Evolutionary conservation across 805 yeast species (phyloP).

Genomic region (Metschnikowia kofuensis): DNA sequence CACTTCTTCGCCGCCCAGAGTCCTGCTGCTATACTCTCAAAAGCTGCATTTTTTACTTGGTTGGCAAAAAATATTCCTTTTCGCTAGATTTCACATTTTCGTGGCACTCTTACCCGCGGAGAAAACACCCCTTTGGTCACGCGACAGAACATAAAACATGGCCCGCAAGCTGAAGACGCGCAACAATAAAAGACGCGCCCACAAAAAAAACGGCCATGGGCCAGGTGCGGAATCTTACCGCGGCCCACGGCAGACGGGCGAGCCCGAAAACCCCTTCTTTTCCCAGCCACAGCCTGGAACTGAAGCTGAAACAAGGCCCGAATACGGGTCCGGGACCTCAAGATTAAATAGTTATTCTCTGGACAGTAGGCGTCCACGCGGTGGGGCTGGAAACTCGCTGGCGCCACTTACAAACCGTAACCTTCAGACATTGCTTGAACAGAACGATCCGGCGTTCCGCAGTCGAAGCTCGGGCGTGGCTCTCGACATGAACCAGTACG

Average conservation of each 20-base stretch:
- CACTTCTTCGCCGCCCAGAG: no score
- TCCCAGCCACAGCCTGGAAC: background rate
- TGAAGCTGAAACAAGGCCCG: background rate
- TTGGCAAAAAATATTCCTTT: no score
- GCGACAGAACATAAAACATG: constrained; percentile 1
- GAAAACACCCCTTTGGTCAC: background rate
- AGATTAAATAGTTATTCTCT: constrained; percentile 1
- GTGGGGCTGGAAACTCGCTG: background rate
- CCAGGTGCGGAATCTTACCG: background rate
- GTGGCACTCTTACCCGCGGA: background rate
- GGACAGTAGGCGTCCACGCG: constrained; percentile 3
- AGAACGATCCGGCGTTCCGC: constrained; percentile 10
- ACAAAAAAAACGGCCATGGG: constrained; percentile 1
- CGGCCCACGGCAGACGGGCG: background rate
- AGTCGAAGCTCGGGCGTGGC: constrained; percentile 25
- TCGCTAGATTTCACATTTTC: no score
- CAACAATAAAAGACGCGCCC: constrained; percentile 9
- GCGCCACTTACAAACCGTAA: constrained; percentile 40
- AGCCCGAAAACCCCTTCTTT: background rate
- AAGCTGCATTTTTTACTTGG: no score
- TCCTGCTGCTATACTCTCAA: no score
- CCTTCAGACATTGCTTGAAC: constrained; percentile 27
- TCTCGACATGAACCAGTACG: constrained; percentile 37
- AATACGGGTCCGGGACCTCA: background rate
- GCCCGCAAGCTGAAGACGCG: constrained; percentile 12